Base-by-base conservation (phyloP, 2,329 filamentous ascomycete species). In the Zymoseptoria passerinii region DNA sequence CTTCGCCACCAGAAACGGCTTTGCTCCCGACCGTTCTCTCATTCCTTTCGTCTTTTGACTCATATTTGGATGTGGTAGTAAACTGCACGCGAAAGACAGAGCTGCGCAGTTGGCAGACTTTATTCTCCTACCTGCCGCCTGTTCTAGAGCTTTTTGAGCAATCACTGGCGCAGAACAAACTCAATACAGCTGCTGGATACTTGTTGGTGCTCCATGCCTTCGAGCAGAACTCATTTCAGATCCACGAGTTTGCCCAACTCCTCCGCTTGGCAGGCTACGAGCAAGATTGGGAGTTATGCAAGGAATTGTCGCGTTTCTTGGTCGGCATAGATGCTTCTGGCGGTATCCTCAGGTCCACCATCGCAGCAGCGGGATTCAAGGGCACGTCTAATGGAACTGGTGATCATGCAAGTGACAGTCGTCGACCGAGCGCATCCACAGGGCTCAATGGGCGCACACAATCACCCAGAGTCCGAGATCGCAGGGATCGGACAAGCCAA, bases 1-100 rank as follows among this genome's bases (percentile, higher is more conserved):
- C 75, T 4, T 60, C 61, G 1, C 71, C 74, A 6, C 72, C 75
- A 10, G 76, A 78, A 66, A 75, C 76, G 53, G 78, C 79, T 16
- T 72, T 81, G 4, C 67, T 82, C 10, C 79, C 80, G 8, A 76
- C 74, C 48, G 76, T 81, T 1, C 70, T 82, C n/a, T 79, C 77
- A 0, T 82, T 82, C 63, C 71, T 82, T 18, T 79, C 77, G 7
- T 77, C 76, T 1, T 81, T 81, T 66, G 87, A 86, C 57, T 84
- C 90, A 58, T 99, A 96, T 69, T 84, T 97, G 16, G 92, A 97
- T 68, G 94, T 97, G 58, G 87, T 99, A 23, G 88, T 99, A 19
- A 94, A 95, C 74, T 99, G 94, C 75, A 96, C 94, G 1, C 87
- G 94, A 56, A 99, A 99, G 75, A 99, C 94, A 0, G 94, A 99